Conservation (phyloP, 225 moss, liverwort and hornwort genomes). For the Anthoceros angustus region DNA sequence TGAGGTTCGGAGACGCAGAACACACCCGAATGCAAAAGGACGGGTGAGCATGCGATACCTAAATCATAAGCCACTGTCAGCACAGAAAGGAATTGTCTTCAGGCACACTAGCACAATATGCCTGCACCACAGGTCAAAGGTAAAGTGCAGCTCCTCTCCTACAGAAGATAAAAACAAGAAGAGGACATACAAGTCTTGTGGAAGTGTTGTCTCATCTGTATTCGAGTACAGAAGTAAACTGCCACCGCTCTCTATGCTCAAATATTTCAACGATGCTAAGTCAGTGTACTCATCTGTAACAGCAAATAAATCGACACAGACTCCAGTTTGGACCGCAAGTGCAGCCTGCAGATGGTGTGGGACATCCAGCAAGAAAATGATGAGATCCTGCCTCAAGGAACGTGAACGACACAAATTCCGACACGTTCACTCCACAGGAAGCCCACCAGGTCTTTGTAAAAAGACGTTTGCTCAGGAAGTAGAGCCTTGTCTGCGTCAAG, state of each 20-base stretch:
- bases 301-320: slow-evolving; percentile 91
- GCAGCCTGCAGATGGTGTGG: slow-evolving; percentile 45
- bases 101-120: not conserved
- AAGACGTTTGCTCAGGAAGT: slow-evolving; percentile 91
- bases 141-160: not conserved
- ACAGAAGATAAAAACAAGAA: not conserved
- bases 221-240: slow-evolving; percentile 74
- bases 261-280: slow-evolving; percentile 88
- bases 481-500: slow-evolving; percentile 98
- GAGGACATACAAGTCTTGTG: slow-evolving; percentile 75
- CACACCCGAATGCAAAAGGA: slow-evolving; percentile 90
- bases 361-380: not conserved
- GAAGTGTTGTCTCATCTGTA: slow-evolving; percentile 91
- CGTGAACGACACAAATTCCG: not conserved
- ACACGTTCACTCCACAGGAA: not conserved
- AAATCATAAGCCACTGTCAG: not conserved
- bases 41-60: slow-evolving; percentile 98
- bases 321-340: slow-evolving; percentile 80
- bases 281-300: slow-evolving; percentile 99
- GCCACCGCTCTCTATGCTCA: slow-evolving; percentile 98
- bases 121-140: not conserved
- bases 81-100: not conserved
- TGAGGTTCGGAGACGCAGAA: slow-evolving; percentile 70
- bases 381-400: not conserved
- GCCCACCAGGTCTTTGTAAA: slow-evolving; percentile 95